Conservation (phyloP, 129 eudicot genomes). For the Centaurea solstitialis region DNA sequence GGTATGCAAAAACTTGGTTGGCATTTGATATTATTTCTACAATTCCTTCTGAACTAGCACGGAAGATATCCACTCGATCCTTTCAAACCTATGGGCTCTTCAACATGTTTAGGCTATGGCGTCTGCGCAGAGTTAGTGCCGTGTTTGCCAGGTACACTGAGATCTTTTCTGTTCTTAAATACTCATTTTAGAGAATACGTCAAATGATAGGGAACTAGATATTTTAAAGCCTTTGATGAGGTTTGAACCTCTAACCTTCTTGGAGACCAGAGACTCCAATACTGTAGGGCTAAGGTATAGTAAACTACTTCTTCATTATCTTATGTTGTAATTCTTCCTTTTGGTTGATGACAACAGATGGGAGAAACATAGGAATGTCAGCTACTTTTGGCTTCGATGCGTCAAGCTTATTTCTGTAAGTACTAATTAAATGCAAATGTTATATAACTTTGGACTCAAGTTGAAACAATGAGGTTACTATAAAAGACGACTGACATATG, state of each 20-base stretch:
- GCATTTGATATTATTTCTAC: conserved; percentile 64
- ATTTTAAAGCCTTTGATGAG: background rate
- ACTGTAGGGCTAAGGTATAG: background rate
- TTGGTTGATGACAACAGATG: conserved; percentile 37
- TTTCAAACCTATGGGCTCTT: conserved; percentile 55
- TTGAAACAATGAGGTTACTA: background rate
- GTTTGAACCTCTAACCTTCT: too few species aligned
- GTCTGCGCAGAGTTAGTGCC: conserved; percentile 78
- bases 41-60: conserved; percentile 71
- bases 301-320: background rate
- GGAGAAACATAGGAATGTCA: conserved; percentile 67
- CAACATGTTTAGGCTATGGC: conserved; percentile 85
- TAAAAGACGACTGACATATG: background rate
- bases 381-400: conserved; percentile 64
- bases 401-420: conserved; percentile 75
- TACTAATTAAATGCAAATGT: background rate
- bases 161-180: background rate
- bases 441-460: background rate
- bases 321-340: background rate
- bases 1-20: conserved; percentile 58
- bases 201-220: background rate
- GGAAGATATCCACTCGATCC: conserved; percentile 36
- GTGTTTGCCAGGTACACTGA: conserved; percentile 62
- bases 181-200: background rate
- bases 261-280: too few species aligned